Percentiles rank a stretch among this genome's conserved stretches.
Evolutionary conservation across 2,329 filamentous ascomycete genomes (phyloP).

Genomic region (Gaeumannomyces tritici): DNA sequence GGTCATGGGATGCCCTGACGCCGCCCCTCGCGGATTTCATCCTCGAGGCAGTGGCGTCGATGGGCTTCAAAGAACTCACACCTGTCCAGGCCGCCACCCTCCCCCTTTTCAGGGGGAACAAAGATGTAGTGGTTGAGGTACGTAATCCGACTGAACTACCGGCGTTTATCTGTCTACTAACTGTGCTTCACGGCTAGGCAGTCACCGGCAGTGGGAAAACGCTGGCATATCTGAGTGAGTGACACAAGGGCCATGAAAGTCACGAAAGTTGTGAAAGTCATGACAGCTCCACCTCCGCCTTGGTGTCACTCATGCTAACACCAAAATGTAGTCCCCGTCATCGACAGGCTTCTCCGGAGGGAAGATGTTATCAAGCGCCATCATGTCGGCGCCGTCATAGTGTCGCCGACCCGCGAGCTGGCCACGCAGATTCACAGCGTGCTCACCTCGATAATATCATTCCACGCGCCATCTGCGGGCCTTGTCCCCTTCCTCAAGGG

Average conservation of each 20-base stretch:
- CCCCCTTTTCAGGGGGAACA: constrained; percentile 79
- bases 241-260: not conserved
- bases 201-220: constrained; percentile 68
- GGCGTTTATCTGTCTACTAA: constrained; percentile 1
- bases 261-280: not conserved
- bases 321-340: constrained; percentile 52
- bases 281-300: not conserved
- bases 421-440: constrained; percentile 85
- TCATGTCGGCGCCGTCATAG: constrained; percentile 82
- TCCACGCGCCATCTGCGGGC: constrained; percentile 71
- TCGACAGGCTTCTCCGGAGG: constrained; percentile 70
- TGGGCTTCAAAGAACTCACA: constrained; percentile 66
- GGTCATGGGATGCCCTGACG: constrained; percentile 59
- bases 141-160: not conserved
- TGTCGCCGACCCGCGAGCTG: constrained; percentile 88
- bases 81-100: constrained; percentile 92
- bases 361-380: constrained; percentile 81
- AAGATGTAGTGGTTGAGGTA: constrained; percentile 84
- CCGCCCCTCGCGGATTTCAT: constrained; percentile 74
- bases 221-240: constrained; percentile 51
- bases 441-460: constrained; percentile 64
- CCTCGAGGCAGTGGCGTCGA: constrained; percentile 69
- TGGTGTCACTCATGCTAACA: not conserved
- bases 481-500: constrained; percentile 43
- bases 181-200: constrained; percentile 1